Base-by-base conservation (phyloP, 1,139 yeast species). In the Pichia sorboxylosa region DNA sequence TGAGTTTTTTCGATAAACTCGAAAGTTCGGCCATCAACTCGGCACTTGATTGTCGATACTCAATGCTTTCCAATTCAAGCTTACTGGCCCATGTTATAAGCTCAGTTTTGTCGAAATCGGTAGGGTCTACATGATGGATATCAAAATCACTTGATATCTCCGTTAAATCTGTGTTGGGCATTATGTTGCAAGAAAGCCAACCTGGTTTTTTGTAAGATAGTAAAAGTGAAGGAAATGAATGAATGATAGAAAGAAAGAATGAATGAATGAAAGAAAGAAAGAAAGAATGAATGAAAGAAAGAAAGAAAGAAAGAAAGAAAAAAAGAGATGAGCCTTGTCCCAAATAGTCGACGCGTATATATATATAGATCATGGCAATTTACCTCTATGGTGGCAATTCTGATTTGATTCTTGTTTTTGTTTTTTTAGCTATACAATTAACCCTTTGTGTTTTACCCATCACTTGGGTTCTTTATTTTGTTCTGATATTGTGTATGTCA, bases 11-110 rank as follows among this genome's bases (percentile, higher is more conserved):
- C 0, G 45, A 30, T 13, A 40, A 24, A 13, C 26, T 24, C 9
- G 39, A 21, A 15, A 46, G 30, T 6, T 37, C 31, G 20, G 41
- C 39, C 4, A 52, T 43, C 31, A 61, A 42, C 14, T 43, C 44
- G 6, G 43, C 43, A 1, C 64, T 52, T 32, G 52, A 47, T 7
- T 54, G 55, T 25, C 65, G 43, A 17, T 61, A 42, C 20, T 61
- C 67, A 2, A 59, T 49, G n/a, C 61, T 52, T 39, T 66, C 70
- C 31, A 64, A 37, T 40, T 66, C 72, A 16, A 66, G 43, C 26
- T 58, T 55, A 7, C 63, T 57, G 0, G 69, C 69, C 70, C 70
- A 65, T 38, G 55, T 45, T 4, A 63, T 42, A 23, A 64, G 47
- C 17, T 46, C 47, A 11, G 42, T 40, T 18, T 41, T 44, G 25